A percentile compares a stretch with the other conserved stretches of the same genome.
phyloP scores from a whole-genome alignment of 164 flowering plant species.

The Macadamia integrifolia region DNA sequence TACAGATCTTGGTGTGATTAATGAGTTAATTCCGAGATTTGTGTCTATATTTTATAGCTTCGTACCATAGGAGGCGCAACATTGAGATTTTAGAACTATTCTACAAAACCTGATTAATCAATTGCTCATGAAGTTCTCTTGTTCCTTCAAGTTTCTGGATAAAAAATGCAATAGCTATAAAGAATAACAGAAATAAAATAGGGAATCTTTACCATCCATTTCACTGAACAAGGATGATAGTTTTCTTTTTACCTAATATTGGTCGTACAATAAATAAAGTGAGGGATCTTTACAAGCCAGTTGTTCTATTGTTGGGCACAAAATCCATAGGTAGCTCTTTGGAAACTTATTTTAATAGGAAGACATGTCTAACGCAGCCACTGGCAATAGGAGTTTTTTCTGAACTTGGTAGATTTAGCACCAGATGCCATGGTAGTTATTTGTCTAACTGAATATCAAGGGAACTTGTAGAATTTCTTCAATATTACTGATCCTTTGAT shows the following conservation, averaged over 20 bases:
- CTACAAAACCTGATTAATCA: not conserved
- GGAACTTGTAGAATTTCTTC: not conserved
- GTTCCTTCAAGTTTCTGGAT: too few species aligned
- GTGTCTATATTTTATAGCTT: not conserved
- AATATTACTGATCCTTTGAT: not conserved
- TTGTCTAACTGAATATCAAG: not conserved
- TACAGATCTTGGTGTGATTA: not conserved
- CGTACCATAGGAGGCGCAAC: not conserved
- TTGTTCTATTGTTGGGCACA: too few species aligned
- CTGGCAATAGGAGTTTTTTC: too few species aligned
- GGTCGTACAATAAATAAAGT: not conserved
- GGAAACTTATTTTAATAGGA: too few species aligned
- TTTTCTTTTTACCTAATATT: not conserved
- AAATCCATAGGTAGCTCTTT: too few species aligned
- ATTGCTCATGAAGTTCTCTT: not conserved
- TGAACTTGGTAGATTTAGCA: too few species aligned
- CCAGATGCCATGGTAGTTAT: too few species aligned
- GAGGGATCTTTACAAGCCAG: not conserved
- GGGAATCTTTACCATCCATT: too few species aligned
- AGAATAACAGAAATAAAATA: too few species aligned
- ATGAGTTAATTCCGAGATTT: not conserved
- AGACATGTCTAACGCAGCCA: too few species aligned
- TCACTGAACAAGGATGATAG: not conserved
- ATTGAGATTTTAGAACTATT: not conserved
- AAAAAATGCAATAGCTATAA: too few species aligned